These are phyloP conservation scores for Pulchroboletus neoregius DNA, from an alignment of 1,284 basidiomycete genomes.

Conservation along the genomic window DNA sequence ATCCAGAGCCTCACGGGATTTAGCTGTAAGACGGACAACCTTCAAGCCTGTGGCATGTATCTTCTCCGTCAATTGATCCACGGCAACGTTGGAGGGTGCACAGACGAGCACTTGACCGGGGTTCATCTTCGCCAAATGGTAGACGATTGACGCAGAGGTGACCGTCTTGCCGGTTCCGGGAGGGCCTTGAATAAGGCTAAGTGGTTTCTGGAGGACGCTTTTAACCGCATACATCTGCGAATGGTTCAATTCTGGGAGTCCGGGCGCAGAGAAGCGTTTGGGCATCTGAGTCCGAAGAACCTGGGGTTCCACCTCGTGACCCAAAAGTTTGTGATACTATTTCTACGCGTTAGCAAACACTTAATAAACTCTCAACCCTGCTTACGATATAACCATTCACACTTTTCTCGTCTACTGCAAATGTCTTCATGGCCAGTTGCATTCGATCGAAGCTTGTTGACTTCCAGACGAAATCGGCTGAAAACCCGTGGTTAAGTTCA, in stretches of 20 bases:
- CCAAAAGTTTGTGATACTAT: slow-evolving; percentile 96
- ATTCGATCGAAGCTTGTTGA: slow-evolving; percentile 98
- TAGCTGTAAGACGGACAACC: slow-evolving; percentile 96
- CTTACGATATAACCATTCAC: slow-evolving; percentile 94
- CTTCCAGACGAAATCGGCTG: slow-evolving; percentile 99
- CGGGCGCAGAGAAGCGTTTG: slow-evolving; percentile 94
- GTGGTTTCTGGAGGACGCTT: slow-evolving; percentile 96
- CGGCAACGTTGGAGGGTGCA: slow-evolving; percentile 98
- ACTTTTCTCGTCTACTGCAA: slow-evolving; percentile 98
- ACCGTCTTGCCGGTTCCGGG: slow-evolving; percentile 99
- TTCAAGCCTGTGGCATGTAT: slow-evolving; percentile 96
- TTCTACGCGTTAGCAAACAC: slow-evolving; percentile 13
- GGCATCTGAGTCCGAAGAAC: slow-evolving; percentile 91
- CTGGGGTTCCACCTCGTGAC: slow-evolving; percentile 93
- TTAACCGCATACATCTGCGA: slow-evolving; percentile 99
- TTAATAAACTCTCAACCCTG: slow-evolving; percentile 1
- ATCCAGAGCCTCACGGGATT: slow-evolving; percentile 95
- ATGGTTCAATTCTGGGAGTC: slow-evolving; percentile 97
- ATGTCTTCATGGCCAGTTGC: slow-evolving; percentile 99
- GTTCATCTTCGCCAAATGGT: slow-evolving; percentile 99
- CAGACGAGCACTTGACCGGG: slow-evolving; percentile 98
- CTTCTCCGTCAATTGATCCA: slow-evolving; percentile 98
- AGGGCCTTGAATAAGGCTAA: slow-evolving; percentile 96
- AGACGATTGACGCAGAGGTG: slow-evolving; percentile 98
- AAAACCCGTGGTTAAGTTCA: slow-evolving; percentile 93